These are phyloP conservation scores for Tulasnella sp. DNA, from an alignment of 768 basidiomycete genomes.

Conservation along the genomic window DNA sequence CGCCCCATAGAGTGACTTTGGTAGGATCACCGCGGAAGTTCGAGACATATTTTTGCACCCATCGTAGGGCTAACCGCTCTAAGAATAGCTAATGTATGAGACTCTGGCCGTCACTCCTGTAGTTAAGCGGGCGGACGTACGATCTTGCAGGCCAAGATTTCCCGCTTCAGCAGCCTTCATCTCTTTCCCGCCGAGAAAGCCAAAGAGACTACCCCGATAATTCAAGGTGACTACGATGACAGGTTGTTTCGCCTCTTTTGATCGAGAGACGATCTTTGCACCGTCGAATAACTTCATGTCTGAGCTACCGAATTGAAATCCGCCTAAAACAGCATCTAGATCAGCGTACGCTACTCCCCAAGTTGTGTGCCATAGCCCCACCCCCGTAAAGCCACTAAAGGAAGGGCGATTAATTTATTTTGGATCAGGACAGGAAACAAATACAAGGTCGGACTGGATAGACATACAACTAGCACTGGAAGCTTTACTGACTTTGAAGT, in stretches of 20 bases:
- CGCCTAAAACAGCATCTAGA: too few species aligned
- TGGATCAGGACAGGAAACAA: too few species aligned
- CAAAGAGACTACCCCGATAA: constrained; percentile 26
- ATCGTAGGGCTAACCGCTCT: constrained; percentile 47
- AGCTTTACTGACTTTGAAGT: too few species aligned
- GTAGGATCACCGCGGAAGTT: constrained; percentile 55
- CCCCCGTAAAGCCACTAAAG: too few species aligned
- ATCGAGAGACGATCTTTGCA: neutral
- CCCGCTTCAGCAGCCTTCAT: constrained; percentile 42
- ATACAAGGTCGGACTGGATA: too few species aligned
- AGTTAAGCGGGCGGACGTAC: constrained; percentile 34
- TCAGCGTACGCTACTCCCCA: too few species aligned
- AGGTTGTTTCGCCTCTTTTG: neutral
- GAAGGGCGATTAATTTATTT: too few species aligned
- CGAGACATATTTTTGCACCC: constrained; percentile 56
- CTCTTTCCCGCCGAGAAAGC: constrained; percentile 44
- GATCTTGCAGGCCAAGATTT: constrained; percentile 60
- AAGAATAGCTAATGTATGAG: constrained; percentile 2
- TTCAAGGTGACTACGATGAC: neutral
- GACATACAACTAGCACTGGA: too few species aligned
- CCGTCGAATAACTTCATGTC: neutral
- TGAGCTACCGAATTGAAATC: too few species aligned
- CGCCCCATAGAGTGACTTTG: constrained; percentile 44
- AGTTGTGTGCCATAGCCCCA: too few species aligned
- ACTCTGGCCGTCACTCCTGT: neutral